Percentiles rank a stretch among this genome's conserved stretches.
phyloP scores from a whole-genome alignment of 331 rosid genomes.

The Phaseolus coccineus region DNA sequence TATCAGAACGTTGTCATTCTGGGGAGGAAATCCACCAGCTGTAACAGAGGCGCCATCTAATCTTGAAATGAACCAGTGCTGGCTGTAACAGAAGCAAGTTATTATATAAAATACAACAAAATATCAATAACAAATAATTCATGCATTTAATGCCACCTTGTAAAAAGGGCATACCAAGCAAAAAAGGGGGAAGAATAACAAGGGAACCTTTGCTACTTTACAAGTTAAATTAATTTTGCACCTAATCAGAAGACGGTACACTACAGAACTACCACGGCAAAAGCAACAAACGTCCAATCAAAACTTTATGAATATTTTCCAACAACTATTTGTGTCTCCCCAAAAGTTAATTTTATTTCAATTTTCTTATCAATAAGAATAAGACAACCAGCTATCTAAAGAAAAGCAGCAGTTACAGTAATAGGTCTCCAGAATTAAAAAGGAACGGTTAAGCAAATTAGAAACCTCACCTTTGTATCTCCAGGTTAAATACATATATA shows the following conservation, averaged over 20 bases:
- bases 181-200: background rate
- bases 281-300: background rate
- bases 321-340: background rate
- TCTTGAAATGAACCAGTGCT: slow-evolving; percentile 96
- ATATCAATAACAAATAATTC: slow-evolving; percentile 14
- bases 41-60: slow-evolving; percentile 91
- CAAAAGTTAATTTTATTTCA: background rate
- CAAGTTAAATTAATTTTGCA: background rate
- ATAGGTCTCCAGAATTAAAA: background rate
- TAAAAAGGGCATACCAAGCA: background rate
- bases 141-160: slow-evolving; percentile 1
- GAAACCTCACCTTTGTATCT: slow-evolving; percentile 67
- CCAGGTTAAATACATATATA: slow-evolving; percentile 84
- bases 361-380: background rate
- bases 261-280: background rate
- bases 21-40: slow-evolving; percentile 91
- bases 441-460: background rate
- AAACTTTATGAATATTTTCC: background rate
- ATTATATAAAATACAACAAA: slow-evolving; percentile 1
- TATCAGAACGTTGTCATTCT: slow-evolving; percentile 68
- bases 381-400: slow-evolving; percentile 12
- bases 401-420: background rate
- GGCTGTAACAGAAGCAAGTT: slow-evolving; percentile 59
- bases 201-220: background rate
- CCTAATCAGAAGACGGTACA: background rate